Evolutionary conservation across 371 early-diverging fungal species (phyloP).

Genomic region (Globomyces sp.): DNA sequence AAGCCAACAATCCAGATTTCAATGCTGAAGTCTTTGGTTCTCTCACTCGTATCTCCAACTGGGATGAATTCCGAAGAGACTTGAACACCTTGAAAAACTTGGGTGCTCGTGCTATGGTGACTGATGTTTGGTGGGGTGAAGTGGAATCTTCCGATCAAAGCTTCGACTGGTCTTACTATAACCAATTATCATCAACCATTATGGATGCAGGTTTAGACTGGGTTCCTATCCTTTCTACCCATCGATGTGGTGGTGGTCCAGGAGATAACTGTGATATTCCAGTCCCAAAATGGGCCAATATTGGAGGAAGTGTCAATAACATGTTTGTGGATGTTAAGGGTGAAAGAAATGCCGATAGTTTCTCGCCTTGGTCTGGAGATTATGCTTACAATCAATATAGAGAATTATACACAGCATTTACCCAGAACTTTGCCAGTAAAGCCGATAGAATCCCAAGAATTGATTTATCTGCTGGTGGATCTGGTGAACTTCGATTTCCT

Average conservation of each 20-base stretch:
- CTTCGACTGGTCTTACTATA: conserved; percentile 23
- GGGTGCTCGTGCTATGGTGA: conserved; percentile 14
- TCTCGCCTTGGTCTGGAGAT: conserved; percentile 20
- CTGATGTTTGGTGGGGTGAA: conserved; percentile 21
- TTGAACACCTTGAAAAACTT: conserved; percentile 7
- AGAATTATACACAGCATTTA: conserved; percentile 14
- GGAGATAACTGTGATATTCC: conserved; percentile 14
- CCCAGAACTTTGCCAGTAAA: conserved; percentile 3
- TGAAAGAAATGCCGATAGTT: conserved; percentile 5
- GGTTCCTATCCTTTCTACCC: conserved; percentile 23
- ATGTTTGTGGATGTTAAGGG: conserved; percentile 11
- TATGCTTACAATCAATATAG: conserved; percentile 8
- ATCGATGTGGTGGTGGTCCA: conserved; percentile 12
- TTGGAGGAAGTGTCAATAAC: conserved; percentile 11
- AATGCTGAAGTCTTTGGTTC: conserved; percentile 16
- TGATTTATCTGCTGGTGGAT: conserved; percentile 18
- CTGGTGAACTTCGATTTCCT: conserved; percentile 20
- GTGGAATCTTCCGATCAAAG: conserved; percentile 17
- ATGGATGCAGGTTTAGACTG: conserved; percentile 23
- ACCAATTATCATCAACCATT: conserved; percentile 13
- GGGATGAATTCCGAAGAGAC: conserved; percentile 9
- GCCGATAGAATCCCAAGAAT: conserved; percentile 13
- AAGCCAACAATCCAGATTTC: conserved; percentile 9
- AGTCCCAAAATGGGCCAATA: conserved; percentile 14
- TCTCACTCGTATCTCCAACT: conserved; percentile 14